Evolutionary conservation across 1,139 yeast genomes (phyloP).

Genomic region (Candida gigantensis): DNA sequence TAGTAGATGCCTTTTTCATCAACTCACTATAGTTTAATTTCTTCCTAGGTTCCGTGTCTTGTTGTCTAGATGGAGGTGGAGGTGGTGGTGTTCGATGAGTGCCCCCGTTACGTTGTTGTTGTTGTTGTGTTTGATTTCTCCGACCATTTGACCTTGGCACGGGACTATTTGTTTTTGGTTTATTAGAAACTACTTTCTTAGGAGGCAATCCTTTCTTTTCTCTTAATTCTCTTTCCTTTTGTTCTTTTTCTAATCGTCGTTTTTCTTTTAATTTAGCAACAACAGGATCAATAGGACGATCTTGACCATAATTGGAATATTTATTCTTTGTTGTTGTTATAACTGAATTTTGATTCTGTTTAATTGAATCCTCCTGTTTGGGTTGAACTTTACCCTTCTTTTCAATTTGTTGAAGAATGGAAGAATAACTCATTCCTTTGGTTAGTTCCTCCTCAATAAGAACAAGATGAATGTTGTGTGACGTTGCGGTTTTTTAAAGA

Average conservation of each 20-base stretch:
- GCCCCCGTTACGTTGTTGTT: conserved; percentile 14
- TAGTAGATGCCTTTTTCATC: conserved; percentile 68
- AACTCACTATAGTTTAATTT: conserved; percentile 65
- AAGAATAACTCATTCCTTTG: conserved; percentile 17
- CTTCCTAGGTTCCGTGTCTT: conserved; percentile 30
- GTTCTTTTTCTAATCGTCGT: conserved; percentile 54
- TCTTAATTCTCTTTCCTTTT: conserved; percentile 36
- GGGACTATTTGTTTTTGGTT: conserved; percentile 6
- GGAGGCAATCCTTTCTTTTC: conserved; percentile 38
- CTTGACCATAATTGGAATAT: conserved; percentile 9
- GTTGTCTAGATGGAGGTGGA: conserved; percentile 2
- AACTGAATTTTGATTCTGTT: too few species aligned
- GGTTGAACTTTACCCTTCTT: conserved; percentile 29
- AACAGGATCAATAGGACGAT: conserved; percentile 46
- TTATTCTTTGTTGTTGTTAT: neutral
- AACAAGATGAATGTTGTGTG: too few species aligned
- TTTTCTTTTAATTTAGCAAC: conserved; percentile 66
- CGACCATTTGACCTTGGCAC: conserved; percentile 5
- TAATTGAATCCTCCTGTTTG: neutral
- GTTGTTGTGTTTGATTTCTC: conserved; percentile 15
- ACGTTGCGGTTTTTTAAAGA: too few species aligned
- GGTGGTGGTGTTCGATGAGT: conserved; percentile 4
- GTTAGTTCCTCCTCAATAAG: neutral
- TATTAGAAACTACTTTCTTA: conserved; percentile 14
- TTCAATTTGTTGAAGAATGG: conserved; percentile 31